These are phyloP conservation scores for Nannizzia gypsea DNA, from an alignment of 2,329 filamentous ascomycete species.

Conservation along the genomic window DNA sequence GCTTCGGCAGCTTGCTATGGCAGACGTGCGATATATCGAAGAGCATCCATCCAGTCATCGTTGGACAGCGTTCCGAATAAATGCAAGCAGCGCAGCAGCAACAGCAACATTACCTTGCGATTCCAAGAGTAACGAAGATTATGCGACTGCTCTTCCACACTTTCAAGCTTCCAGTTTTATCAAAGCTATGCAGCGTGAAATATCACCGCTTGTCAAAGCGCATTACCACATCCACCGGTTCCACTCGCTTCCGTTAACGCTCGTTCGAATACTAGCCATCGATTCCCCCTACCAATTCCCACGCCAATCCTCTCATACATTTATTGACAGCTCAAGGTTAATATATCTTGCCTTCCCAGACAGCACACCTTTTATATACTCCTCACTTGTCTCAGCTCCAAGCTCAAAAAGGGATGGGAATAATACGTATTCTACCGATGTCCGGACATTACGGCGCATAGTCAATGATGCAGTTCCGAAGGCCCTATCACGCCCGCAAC, in stretches of 20 bases:
- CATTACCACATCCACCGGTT: constrained; percentile 73
- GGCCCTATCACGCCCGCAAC: constrained; percentile 62
- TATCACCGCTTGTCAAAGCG: constrained; percentile 67
- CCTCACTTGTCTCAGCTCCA: constrained; percentile 37
- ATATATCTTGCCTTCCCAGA: constrained; percentile 76
- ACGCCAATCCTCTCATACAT: constrained; percentile 26
- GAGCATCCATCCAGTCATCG: constrained; percentile 41
- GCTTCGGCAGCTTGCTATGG: constrained; percentile 44
- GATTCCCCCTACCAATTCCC: constrained; percentile 65
- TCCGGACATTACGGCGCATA: constrained; percentile 54
- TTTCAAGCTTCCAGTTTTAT: constrained; percentile 75
- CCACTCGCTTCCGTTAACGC: constrained; percentile 49
- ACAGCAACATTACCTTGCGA: constrained; percentile 13
- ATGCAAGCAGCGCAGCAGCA: not conserved
- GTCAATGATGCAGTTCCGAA: constrained; percentile 71
- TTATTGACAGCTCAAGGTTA: constrained; percentile 54
- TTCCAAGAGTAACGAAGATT: constrained; percentile 18
- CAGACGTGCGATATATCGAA: constrained; percentile 43
- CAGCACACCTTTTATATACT: constrained; percentile 63
- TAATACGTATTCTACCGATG: constrained; percentile 34
- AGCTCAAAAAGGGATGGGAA: constrained; percentile 28
- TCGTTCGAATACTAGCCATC: constrained; percentile 67
- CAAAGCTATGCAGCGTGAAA: constrained; percentile 59
- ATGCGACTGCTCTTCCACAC: constrained; percentile 44
- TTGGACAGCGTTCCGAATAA: constrained; percentile 44